Conservation (phyloP, 78 protist species). For the Monosiga brevicollis region DNA sequence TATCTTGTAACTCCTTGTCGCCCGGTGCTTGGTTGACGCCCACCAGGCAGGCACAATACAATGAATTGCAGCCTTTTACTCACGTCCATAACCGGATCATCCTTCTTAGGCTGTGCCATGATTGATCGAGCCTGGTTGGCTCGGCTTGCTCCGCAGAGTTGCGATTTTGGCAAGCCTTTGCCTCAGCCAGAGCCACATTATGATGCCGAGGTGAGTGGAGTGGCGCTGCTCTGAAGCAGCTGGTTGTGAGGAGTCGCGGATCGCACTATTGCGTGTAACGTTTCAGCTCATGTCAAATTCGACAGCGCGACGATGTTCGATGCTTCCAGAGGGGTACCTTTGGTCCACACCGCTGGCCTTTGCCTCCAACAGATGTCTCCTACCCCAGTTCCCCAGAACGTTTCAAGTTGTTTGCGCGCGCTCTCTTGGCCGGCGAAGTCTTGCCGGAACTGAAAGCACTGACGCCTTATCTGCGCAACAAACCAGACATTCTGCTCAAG, state of each 20-base stretch:
- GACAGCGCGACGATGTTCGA: neutral
- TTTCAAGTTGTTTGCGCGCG: neutral
- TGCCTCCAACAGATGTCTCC: neutral
- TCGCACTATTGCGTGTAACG: constrained; percentile 8
- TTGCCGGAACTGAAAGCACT: neutral
- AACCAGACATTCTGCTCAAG: neutral
- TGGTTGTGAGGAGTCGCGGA: neutral
- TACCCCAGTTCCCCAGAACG: constrained; percentile 4
- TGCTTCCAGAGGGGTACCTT: neutral
- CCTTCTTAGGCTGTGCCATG: too few species aligned
- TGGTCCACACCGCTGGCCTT: neutral
- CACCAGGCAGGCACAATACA: too few species aligned
- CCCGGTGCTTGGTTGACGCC: too few species aligned
- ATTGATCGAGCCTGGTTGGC: too few species aligned
- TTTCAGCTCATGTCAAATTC: neutral
- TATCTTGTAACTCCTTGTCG: too few species aligned
- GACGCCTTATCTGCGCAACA: neutral
- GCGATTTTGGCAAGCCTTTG: neutral
- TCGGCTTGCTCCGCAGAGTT: neutral
- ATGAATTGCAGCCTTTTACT: too few species aligned
- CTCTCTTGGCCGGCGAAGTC: constrained; percentile 8
- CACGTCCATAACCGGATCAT: too few species aligned
- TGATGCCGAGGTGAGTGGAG: constrained; percentile 5
- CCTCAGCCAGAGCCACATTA: neutral
- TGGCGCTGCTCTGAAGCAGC: constrained; percentile 1